A percentile compares a stretch with the other conserved stretches of the same genome.
Conservation (phyloP, 2,329 filamentous ascomycete species). For the Trichophyton rubrum region DNA sequence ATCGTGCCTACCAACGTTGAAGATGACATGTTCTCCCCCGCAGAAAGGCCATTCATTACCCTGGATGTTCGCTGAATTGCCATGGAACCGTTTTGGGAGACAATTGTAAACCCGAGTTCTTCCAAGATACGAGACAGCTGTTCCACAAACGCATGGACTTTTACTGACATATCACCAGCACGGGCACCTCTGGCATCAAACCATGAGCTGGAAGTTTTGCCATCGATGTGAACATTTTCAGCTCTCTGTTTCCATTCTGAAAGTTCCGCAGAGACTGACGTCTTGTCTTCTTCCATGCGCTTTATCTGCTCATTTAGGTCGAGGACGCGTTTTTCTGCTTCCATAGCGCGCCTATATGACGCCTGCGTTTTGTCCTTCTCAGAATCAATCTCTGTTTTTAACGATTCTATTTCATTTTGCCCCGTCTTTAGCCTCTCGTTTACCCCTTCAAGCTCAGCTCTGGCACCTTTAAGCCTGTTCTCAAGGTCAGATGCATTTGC, state of each 20-base stretch:
- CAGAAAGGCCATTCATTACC: slow-evolving; percentile 29
- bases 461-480: slow-evolving; percentile 41
- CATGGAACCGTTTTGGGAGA: slow-evolving; percentile 60
- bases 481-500: slow-evolving; percentile 40
- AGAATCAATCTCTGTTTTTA: slow-evolving; percentile 62
- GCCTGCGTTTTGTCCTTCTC: slow-evolving; percentile 75
- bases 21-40: slow-evolving; percentile 24
- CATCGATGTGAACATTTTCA: slow-evolving; percentile 21
- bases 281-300: slow-evolving; percentile 61
- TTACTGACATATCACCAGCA: slow-evolving; percentile 72
- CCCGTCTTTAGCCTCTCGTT: slow-evolving; percentile 49
- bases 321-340: slow-evolving; percentile 60
- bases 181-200: slow-evolving; percentile 59
- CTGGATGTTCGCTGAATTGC: slow-evolving; percentile 58
- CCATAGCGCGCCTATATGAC: slow-evolving; percentile 59
- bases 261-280: slow-evolving; percentile 64
- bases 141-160: slow-evolving; percentile 71
- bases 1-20: slow-evolving; percentile 26
- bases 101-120: slow-evolving; percentile 70
- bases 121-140: slow-evolving; percentile 74
- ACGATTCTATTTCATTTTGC: slow-evolving; percentile 53
- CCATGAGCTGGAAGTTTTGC: slow-evolving; percentile 35
- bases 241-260: slow-evolving; percentile 53
- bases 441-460: slow-evolving; percentile 36
- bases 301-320: slow-evolving; percentile 58